Conservation (phyloP, 345 rosid genomes). For the Moricandia moricandioides region DNA sequence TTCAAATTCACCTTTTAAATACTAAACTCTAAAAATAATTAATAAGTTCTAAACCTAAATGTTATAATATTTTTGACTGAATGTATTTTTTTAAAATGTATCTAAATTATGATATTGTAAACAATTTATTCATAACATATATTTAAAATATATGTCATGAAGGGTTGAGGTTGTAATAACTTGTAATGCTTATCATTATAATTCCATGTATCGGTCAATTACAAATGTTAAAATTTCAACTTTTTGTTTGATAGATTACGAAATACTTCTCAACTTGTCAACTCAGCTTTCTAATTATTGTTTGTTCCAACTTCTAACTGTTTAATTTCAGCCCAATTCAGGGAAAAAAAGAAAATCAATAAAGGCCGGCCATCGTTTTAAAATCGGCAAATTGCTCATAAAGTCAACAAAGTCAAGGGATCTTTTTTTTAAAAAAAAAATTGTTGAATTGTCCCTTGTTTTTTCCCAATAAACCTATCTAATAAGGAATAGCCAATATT, state of each 20-base stretch:
- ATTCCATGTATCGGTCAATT: constrained; percentile 6
- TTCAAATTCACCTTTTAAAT: no score
- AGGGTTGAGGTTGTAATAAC: background rate
- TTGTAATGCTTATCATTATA: background rate
- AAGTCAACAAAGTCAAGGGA: background rate
- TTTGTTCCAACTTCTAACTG: constrained; percentile 20
- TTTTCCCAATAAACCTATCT: background rate
- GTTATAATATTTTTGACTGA: no score
- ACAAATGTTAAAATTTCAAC: constrained; percentile 19
- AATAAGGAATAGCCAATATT: background rate
- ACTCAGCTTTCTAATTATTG: background rate
- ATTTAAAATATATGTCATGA: background rate
- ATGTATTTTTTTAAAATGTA: no score
- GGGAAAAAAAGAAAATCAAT: background rate
- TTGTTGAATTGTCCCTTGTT: background rate
- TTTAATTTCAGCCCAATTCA: background rate
- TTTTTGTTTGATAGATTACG: background rate
- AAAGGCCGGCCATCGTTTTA: background rate
- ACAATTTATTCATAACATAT: background rate
- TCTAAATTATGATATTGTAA: no score
- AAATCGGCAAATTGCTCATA: background rate
- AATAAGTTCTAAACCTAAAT: no score
- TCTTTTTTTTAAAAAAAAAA: background rate
- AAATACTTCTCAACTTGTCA: constrained; percentile 3
- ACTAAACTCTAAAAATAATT: no score